A percentile compares a stretch with the other conserved stretches of the same genome.
Evolutionary conservation across 768 basidiomycete species (phyloP).

Genomic region (Boletus sensibilis): DNA sequence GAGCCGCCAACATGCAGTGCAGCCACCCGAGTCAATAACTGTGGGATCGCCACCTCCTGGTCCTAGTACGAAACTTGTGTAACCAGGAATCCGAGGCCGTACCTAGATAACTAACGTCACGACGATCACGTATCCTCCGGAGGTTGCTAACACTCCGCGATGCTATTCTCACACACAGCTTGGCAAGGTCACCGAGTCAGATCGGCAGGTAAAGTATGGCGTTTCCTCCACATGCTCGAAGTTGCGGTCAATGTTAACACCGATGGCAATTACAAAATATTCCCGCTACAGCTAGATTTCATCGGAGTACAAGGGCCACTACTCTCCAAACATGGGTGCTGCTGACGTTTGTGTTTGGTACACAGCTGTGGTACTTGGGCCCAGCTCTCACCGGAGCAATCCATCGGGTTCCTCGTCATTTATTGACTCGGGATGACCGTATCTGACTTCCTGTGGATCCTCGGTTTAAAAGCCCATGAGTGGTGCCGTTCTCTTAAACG

Average conservation of each 20-base stretch:
- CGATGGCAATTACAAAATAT: slow-evolving; percentile 20
- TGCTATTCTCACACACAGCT: slow-evolving; percentile 32
- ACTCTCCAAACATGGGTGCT: slow-evolving; percentile 19
- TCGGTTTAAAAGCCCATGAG: slow-evolving; percentile 23
- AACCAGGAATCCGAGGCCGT: not conserved
- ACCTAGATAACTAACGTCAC: not conserved
- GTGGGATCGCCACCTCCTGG: not conserved
- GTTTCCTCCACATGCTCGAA: slow-evolving; percentile 20
- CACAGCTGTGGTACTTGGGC: slow-evolving; percentile 22
- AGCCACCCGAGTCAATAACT: not conserved
- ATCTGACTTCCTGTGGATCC: slow-evolving; percentile 24
- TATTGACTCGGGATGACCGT: slow-evolving; percentile 26
- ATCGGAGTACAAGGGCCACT: slow-evolving; percentile 4
- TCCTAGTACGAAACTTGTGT: not conserved
- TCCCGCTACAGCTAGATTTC: slow-evolving; percentile 17
- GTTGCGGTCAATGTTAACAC: slow-evolving; percentile 17
- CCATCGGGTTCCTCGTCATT: slow-evolving; percentile 19
- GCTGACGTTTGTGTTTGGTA: slow-evolving; percentile 3
- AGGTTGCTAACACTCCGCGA: slow-evolving; percentile 7
- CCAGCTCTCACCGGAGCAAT: slow-evolving; percentile 6
- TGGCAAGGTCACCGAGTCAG: slow-evolving; percentile 25
- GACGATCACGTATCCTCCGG: slow-evolving; percentile 6
- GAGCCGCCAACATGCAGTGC: slow-evolving; percentile 11
- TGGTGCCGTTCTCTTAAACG: slow-evolving; percentile 4
- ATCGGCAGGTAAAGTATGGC: slow-evolving; percentile 29